Evolutionary conservation across 495 filamentous ascomycete genomes (phyloP), one percentile per base, ranked within the genome.

Genomic region (Coniosporium apollinis): DNA sequence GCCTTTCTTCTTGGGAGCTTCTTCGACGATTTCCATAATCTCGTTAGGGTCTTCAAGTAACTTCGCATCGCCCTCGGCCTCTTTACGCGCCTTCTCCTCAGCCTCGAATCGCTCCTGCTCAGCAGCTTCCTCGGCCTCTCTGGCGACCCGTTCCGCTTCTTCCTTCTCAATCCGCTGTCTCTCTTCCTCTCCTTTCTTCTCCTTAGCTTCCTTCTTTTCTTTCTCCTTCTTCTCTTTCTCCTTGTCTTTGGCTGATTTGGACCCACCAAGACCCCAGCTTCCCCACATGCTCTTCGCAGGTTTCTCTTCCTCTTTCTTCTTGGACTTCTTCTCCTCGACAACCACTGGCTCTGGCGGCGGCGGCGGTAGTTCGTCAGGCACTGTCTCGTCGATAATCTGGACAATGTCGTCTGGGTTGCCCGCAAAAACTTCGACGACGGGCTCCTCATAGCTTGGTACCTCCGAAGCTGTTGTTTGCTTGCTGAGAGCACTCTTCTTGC

Each of bases 41-140:
- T 57, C 54, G 18, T 57, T 45, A 14, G 51, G 49, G 18, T 54
- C 54, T 1, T 51, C 52, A 13, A 45, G 29, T 15, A 48, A 39
- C 25, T 38, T 11, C 10, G 29, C 42, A n/a, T 14, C 40, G 3
- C 17, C 40, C 14, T n/a, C 40, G 5, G 16, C 38, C 40, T 21
- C 18, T 37, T 22, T 43, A 34, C 26, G 31, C 39, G 6, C 16
- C 28, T 19, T 34, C 41, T 11, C 22, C 21, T 34, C 16, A 21
- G 13, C 34, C 22, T 43, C 39, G 28, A 37, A 39, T 31, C 40
- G 38, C 14, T 47, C 45, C 28, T 43, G 38, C 14, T 35, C 20
- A 5, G 13, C 38, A 10, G 32, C 32, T 22, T 34, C 32, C n/a
- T 34, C 32, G n/a, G n/a, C 25, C n/a, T 34, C 32, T 34, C 19